phyloP scores from a whole-genome alignment of 306 rosid species.

The Lathyrus sativus region DNA sequence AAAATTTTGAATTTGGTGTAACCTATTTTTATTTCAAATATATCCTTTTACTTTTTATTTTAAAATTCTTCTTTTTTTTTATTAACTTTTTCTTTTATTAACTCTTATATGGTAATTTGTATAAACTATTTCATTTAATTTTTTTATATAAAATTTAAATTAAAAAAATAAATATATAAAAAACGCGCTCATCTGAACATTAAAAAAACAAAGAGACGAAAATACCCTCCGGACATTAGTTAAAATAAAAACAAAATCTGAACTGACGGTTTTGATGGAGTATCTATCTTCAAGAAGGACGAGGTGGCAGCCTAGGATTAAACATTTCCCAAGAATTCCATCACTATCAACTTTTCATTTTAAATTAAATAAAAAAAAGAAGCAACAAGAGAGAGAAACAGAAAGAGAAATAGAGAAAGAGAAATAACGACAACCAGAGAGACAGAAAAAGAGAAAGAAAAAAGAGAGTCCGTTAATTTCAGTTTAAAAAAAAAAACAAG shows the following conservation, averaged over 20 bases:
- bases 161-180: too few relatives aligned
- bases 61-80: too few relatives aligned
- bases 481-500: constrained; percentile 21
- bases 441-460: constrained; percentile 34
- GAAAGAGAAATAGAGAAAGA: constrained; percentile 34
- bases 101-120: too few relatives aligned
- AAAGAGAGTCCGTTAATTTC: constrained; percentile 43
- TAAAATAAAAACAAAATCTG: background rate
- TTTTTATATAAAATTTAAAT: too few relatives aligned
- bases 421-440: constrained; percentile 38
- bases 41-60: too few relatives aligned
- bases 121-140: too few relatives aligned
- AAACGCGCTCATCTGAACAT: too few relatives aligned
- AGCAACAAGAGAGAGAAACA: constrained; percentile 36
- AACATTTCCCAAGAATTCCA: background rate
- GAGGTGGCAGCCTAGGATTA: constrained; percentile 1
- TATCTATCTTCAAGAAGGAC: background rate
- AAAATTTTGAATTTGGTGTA: too few relatives aligned
- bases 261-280: background rate
- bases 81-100: too few relatives aligned
- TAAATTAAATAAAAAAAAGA: background rate
- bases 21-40: too few relatives aligned
- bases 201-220: too few relatives aligned
- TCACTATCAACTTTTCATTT: constrained; percentile 20
- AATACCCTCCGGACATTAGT: too few relatives aligned